These are phyloP conservation scores for Naganishia cerealis DNA, from an alignment of 1,284 basidiomycete genomes.

Conservation along the genomic window DNA sequence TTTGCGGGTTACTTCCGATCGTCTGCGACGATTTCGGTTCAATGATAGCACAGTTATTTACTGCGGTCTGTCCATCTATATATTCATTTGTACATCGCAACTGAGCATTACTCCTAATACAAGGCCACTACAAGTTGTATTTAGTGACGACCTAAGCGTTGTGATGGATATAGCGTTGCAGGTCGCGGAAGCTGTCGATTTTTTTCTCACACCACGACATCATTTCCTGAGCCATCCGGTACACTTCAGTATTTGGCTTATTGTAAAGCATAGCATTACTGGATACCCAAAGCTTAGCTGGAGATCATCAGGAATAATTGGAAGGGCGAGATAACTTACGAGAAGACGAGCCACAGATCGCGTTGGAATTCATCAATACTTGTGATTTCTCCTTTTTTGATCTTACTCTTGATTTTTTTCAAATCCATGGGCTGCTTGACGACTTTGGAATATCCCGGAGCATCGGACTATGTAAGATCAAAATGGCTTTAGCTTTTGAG, in stretches of 20 bases:
- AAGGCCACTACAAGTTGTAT: neutral
- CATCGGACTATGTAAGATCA: slow-evolving; percentile 59
- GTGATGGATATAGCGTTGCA: slow-evolving; percentile 16
- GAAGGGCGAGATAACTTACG: slow-evolving; percentile 48
- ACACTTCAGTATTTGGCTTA: slow-evolving; percentile 74
- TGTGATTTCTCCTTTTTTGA: slow-evolving; percentile 76
- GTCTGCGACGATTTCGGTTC: slow-evolving; percentile 12
- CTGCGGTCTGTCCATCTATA: neutral
- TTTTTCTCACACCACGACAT: slow-evolving; percentile 75
- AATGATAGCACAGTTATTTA: neutral
- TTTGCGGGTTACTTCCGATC: slow-evolving; percentile 9
- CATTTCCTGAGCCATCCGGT: slow-evolving; percentile 91
- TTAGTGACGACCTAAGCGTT: slow-evolving; percentile 1
- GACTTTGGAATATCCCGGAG: slow-evolving; percentile 84
- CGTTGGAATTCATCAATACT: slow-evolving; percentile 82
- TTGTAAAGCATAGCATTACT: slow-evolving; percentile 93
- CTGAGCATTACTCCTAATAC: neutral
- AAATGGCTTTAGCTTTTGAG: neutral
- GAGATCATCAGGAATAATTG: neutral
- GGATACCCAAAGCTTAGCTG: neutral
- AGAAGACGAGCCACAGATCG: slow-evolving; percentile 88
- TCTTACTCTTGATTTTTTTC: slow-evolving; percentile 77
- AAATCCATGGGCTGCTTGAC: slow-evolving; percentile 89
- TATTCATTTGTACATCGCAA: neutral
- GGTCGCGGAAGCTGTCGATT: slow-evolving; percentile 27